Conservation (phyloP, 2,329 filamentous ascomycete genomes). For the Epichloe sp. region DNA sequence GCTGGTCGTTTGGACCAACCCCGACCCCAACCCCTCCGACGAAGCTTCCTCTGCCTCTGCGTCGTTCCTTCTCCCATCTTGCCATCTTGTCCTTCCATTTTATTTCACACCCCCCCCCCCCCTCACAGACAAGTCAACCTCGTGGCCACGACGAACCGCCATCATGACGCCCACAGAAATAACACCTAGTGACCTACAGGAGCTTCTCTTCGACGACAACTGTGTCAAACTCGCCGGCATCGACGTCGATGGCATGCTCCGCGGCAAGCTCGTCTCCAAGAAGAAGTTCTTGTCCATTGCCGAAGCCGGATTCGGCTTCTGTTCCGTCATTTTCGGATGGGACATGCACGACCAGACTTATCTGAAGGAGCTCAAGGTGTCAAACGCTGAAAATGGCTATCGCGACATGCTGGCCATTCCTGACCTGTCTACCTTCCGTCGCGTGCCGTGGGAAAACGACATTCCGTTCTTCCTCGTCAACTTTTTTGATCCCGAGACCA, state of each 20-base stretch:
- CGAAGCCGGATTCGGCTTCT: conserved; percentile 78
- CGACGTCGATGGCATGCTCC: conserved; percentile 76
- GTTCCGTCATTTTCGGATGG: conserved; percentile 90
- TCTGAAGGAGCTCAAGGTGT: conserved; percentile 70
- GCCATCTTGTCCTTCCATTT: neutral
- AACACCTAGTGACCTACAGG: conserved; percentile 51
- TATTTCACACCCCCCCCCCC: neutral
- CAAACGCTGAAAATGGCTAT: conserved; percentile 85
- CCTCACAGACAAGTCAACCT: too few species aligned
- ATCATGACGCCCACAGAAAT: conserved; percentile 17
- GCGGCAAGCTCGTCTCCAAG: conserved; percentile 85
- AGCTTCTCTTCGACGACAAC: conserved; percentile 55
- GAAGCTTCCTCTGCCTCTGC: too few species aligned
- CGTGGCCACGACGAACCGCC: neutral
- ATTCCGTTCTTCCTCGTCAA: conserved; percentile 75
- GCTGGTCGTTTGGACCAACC: too few species aligned
- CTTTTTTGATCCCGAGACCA: conserved; percentile 72
- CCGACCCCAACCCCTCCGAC: too few species aligned
- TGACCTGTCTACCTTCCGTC: conserved; percentile 62
- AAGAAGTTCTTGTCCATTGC: conserved; percentile 81
- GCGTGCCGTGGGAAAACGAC: conserved; percentile 84
- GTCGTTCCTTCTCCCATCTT: neutral
- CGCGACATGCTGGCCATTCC: conserved; percentile 72
- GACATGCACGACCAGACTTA: conserved; percentile 95
- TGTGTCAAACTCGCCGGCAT: conserved; percentile 80